Base-by-base conservation (phyloP, 495 filamentous ascomycete species). In the Aspergillus panamensis region DNA sequence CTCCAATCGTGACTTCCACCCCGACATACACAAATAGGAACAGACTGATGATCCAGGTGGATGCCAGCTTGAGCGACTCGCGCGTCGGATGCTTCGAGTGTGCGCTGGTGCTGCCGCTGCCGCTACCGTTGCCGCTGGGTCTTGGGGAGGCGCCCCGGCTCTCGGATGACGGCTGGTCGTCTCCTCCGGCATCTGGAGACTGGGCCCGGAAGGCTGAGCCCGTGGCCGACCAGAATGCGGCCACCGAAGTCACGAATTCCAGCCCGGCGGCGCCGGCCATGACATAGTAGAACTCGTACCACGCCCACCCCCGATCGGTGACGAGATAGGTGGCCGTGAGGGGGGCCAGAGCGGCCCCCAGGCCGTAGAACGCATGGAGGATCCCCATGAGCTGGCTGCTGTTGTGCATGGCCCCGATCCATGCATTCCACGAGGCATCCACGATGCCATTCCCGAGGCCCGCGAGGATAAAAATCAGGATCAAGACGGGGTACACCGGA, bases 1-100 rank as follows among this genome's bases (percentile, higher is more conserved):
- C 84, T 19, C 90, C 90, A 1, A 95, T 78, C 0, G 86, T 84
- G 30, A 96, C 91, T 68, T 96, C 91, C 14, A 86, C 74, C 37
- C 91, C 91, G 9, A 93, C 88, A 65, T 93, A 94, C 40, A 82
- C 82, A 3, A 95, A 76, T 44, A 94, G 71, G 71, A 94, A 95
- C 12, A 87, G 40, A 7, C 91, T 81, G 39, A 83, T 82, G 20
- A 94, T 71, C 90, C 90, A 96, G 20, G 87, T 87, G 6, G 35
- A 39, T 39, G 35, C 1, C 35, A 39, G 35, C 35, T 39, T 39
- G 6, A 39, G 8, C 35, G 9, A 93, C 80, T n/a, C 69, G 58
- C 32, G 62, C 78, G 51, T 55, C 72, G 52, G 77, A 17, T 63
- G 64, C 35, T 73, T 77, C 35, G 79, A 72, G 0, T 88, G 69